phyloP scores from a whole-genome alignment of 768 basidiomycete species.

The Mycena kentingensis region DNA sequence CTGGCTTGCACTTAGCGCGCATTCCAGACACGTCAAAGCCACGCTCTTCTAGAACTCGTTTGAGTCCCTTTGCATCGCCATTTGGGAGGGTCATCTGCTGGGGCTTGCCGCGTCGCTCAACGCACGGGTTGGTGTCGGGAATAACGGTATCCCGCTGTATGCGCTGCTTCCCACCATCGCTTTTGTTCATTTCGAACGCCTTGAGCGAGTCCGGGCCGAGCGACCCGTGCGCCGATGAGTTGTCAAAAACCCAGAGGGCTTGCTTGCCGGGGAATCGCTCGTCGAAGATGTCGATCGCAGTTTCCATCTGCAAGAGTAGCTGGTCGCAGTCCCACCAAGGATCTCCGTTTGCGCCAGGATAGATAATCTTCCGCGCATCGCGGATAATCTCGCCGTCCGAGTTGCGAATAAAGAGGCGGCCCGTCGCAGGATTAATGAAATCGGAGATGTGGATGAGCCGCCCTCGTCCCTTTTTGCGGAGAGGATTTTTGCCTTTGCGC shows the following conservation, averaged over 20 bases:
- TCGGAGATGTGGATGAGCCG: no score
- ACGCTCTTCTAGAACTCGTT: slow-evolving; percentile 38
- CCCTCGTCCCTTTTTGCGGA: no score
- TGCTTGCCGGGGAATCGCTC: slow-evolving; percentile 20
- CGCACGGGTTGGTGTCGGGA: slow-evolving; percentile 36
- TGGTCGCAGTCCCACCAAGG: slow-evolving; percentile 30
- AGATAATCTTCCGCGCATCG: slow-evolving; percentile 30
- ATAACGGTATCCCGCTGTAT: slow-evolving; percentile 39
- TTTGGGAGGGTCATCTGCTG: slow-evolving; percentile 42
- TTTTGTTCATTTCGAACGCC: slow-evolving; percentile 46
- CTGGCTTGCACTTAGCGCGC: no score
- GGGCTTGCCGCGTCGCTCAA: slow-evolving; percentile 25
- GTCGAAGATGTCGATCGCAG: slow-evolving; percentile 32
- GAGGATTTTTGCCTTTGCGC: no score
- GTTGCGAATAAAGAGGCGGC: no score
- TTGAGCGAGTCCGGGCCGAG: slow-evolving; percentile 40
- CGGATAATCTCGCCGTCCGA: no score
- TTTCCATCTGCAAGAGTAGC: slow-evolving; percentile 26
- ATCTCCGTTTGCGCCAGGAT: slow-evolving; percentile 26
- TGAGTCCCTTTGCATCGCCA: no score
- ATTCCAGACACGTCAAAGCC: slow-evolving; percentile 40
- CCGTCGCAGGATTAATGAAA: no score
- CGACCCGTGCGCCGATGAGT: slow-evolving; percentile 33
- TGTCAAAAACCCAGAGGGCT: slow-evolving; percentile 30
- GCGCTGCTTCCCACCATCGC: slow-evolving; percentile 40